Evolutionary conservation across 2,329 filamentous ascomycete species (phyloP), one percentile per base, ranked within the genome.

Genomic region (Fusarium nelsonii): DNA sequence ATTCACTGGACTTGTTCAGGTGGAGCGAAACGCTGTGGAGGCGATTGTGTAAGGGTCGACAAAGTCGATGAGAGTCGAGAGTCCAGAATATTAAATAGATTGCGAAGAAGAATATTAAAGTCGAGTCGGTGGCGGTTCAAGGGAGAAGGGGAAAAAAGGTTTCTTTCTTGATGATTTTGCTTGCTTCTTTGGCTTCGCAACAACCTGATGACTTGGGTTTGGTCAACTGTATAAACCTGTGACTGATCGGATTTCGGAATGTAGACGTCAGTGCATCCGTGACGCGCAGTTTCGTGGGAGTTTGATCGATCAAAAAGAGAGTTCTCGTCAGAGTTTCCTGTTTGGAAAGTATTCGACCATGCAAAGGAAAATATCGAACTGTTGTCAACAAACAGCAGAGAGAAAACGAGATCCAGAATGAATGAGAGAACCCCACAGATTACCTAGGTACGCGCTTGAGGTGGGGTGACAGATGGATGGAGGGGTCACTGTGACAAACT

Each of bases 1-100:
- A 45, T 45, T 28, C 18, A n/a, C 40, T 58, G 49, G 41, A n/a
- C 49, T 54, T 32, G 46, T 26, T 65, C 14, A 40, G 32, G 66
- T 70, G 67, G 63, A 68, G 59, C 58, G 45, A 69, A 20, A 63
- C 37, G 63, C 65, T 54, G 55, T 70, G 67, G 46, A 70, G 70
- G 54, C 36, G 54, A 46, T 62, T 53, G 62, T 70, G 51, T 54
- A 68, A 67, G 39, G 67, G 58, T 54, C 41, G 55, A 51, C 30
- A 36, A 36, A 30, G 45, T 30, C 16, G 32, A 28, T 14, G 12
- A 28, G 20, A n/a, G 11, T 36, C 18, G 11, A 48, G 51, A 18
- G 33, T 54, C 23, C 20, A 52, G 16, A 51, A 39, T 28, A 10
- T 23, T 12, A 43, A 26, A 28, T 16, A 36, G 26, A 54, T 36